Evolutionary conservation across 2,329 filamentous ascomycete species (phyloP).

Genomic region (Ophiocordyceps australis): DNA sequence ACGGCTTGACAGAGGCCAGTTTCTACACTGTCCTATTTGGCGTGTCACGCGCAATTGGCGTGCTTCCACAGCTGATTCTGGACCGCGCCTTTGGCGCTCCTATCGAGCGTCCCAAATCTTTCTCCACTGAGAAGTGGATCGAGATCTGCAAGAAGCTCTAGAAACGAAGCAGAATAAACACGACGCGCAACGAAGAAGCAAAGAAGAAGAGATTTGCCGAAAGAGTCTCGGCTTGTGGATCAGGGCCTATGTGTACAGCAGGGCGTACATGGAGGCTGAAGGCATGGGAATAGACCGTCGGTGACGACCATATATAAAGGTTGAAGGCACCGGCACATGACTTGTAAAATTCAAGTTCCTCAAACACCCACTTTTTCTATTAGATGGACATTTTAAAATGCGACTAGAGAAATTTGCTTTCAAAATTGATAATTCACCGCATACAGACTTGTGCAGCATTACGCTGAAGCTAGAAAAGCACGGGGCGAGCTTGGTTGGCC

Average conservation of each 20-base stretch:
- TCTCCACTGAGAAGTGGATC: constrained; percentile 92
- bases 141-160: constrained; percentile 89
- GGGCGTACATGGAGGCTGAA: constrained; percentile 1
- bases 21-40: constrained; percentile 99
- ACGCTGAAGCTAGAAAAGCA: too few species aligned
- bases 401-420: too few species aligned
- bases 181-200: not conserved
- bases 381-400: too few species aligned
- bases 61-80: constrained; percentile 98
- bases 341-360: constrained; percentile 8
- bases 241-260: not conserved
- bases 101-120: constrained; percentile 97
- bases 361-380: too few species aligned
- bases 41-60: constrained; percentile 94
- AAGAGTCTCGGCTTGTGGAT: too few species aligned
- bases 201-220: too few species aligned
- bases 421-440: too few species aligned
- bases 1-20: constrained; percentile 95
- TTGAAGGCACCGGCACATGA: constrained; percentile 6
- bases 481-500: too few species aligned
- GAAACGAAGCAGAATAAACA: constrained; percentile 11
- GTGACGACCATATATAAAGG: constrained; percentile 5
- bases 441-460: too few species aligned
- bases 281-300: constrained; percentile 5
- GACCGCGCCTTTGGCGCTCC: constrained; percentile 93